Percentiles rank a stretch among this genome's conserved stretches.
Evolutionary conservation across 768 basidiomycete genomes (phyloP).

Genomic region (Leccinum ochraceum): DNA sequence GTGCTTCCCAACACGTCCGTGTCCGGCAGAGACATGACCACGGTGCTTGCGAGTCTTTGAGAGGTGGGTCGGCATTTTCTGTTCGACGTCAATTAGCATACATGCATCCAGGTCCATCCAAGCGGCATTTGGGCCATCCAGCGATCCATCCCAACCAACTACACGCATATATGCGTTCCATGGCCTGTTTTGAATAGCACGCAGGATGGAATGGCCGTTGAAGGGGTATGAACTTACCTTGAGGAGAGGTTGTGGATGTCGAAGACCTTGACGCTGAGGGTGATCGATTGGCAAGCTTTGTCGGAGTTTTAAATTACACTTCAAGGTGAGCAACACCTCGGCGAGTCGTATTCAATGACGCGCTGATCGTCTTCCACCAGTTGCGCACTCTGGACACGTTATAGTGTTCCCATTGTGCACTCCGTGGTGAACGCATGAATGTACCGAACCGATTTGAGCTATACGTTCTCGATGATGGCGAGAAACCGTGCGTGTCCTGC

Average conservation of each 20-base stretch:
- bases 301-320: constrained; percentile 31
- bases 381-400: constrained; percentile 1
- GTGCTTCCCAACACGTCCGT: constrained; percentile 99
- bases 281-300: constrained; percentile 7
- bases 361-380: constrained; percentile 14
- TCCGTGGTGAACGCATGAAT: constrained; percentile 59
- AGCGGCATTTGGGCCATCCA: constrained; percentile 51
- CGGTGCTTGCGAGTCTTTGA: constrained; percentile 99
- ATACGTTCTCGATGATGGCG: constrained; percentile 90
- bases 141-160: constrained; percentile 35
- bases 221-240: constrained; percentile 59
- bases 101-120: constrained; percentile 34
- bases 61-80: constrained; percentile 93
- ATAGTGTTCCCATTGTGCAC: background rate
- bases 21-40: constrained; percentile 98
- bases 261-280: constrained; percentile 29
- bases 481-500: constrained; percentile 75
- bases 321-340: background rate
- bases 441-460: constrained; percentile 92
- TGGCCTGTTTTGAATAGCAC: constrained; percentile 6
- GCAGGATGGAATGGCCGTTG: constrained; percentile 18
- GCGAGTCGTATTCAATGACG: background rate
- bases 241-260: constrained; percentile 54
- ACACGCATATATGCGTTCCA: constrained; percentile 17
- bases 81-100: constrained; percentile 21